phyloP scores from a whole-genome alignment of 1,139 yeast genomes.

The Blastobotrys serpentis region DNA sequence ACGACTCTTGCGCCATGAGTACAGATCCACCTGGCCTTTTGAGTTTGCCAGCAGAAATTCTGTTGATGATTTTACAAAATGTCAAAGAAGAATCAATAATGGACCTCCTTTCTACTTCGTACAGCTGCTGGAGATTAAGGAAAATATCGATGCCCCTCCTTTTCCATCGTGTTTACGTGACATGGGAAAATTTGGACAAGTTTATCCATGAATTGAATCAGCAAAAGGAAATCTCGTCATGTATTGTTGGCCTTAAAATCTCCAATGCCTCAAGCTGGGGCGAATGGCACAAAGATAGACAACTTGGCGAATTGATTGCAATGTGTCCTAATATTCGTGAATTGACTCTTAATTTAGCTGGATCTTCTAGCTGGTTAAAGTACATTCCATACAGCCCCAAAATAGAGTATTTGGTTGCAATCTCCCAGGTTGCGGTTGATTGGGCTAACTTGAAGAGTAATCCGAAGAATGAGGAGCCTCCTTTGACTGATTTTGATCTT shows the following conservation, averaged over 20 bases:
- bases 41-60: conserved; percentile 13
- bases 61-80: conserved; percentile 9
- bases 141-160: conserved; percentile 13
- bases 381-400: conserved; percentile 12
- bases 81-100: neutral
- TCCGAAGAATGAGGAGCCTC: conserved; percentile 9
- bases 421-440: conserved; percentile 12
- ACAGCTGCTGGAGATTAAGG: conserved; percentile 13
- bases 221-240: conserved; percentile 14
- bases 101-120: conserved; percentile 13
- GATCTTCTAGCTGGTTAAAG: conserved; percentile 18
- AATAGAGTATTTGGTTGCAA: conserved; percentile 5
- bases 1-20: neutral
- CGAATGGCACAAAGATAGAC: conserved; percentile 30
- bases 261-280: conserved; percentile 27
- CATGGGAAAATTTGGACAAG: conserved; percentile 21
- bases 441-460: conserved; percentile 9
- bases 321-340: conserved; percentile 20
- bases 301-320: conserved; percentile 21
- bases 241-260: conserved; percentile 20
- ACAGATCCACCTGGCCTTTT: conserved; percentile 1
- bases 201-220: conserved; percentile 7
- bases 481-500: conserved; percentile 16
- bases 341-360: conserved; percentile 23
- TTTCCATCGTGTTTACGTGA: conserved; percentile 18